These are phyloP conservation scores for Tulasnella sp. DNA, from an alignment of 768 basidiomycete species.

Conservation along the genomic window DNA sequence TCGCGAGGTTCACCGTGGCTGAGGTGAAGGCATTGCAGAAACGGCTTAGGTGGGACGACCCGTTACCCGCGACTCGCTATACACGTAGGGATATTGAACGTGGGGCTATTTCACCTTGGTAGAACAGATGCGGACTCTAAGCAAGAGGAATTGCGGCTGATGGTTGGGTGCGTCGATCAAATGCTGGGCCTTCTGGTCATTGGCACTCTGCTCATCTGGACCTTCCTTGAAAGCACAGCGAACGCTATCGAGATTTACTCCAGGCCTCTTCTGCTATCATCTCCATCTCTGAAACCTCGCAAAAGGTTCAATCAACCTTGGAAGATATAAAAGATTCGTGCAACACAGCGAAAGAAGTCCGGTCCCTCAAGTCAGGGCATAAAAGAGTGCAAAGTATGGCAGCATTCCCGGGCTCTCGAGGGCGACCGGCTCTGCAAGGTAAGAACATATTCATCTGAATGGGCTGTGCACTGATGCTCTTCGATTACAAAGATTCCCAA, in stretches of 20 bases:
- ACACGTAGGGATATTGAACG: slow-evolving; percentile 23
- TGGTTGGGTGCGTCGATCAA: slow-evolving; percentile 78
- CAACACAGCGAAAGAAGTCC: slow-evolving; percentile 11
- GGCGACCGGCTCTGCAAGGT: slow-evolving; percentile 30
- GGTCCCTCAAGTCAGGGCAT: slow-evolving; percentile 6
- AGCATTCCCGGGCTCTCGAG: slow-evolving; percentile 37
- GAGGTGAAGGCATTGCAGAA: slow-evolving; percentile 66
- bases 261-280: slow-evolving; percentile 85
- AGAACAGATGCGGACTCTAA: slow-evolving; percentile 82
- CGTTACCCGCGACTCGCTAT: not conserved
- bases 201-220: slow-evolving; percentile 36
- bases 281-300: slow-evolving; percentile 64
- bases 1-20: slow-evolving; percentile 61
- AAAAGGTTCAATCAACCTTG: slow-evolving; percentile 58
- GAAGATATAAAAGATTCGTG: slow-evolving; percentile 53
- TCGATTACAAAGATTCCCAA: slow-evolving; percentile 52
- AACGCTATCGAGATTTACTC: slow-evolving; percentile 82
- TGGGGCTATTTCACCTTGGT: not conserved
- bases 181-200: slow-evolving; percentile 1
- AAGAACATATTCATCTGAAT: not conserved
- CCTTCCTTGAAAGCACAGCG: slow-evolving; percentile 59
- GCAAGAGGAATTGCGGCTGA: slow-evolving; percentile 79
- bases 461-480: not conserved
- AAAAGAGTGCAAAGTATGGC: slow-evolving; percentile 15
- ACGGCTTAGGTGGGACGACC: slow-evolving; percentile 53